Base-by-base conservation (phyloP, 1,284 basidiomycete species). In the Ustilago cynodontis region DNA sequence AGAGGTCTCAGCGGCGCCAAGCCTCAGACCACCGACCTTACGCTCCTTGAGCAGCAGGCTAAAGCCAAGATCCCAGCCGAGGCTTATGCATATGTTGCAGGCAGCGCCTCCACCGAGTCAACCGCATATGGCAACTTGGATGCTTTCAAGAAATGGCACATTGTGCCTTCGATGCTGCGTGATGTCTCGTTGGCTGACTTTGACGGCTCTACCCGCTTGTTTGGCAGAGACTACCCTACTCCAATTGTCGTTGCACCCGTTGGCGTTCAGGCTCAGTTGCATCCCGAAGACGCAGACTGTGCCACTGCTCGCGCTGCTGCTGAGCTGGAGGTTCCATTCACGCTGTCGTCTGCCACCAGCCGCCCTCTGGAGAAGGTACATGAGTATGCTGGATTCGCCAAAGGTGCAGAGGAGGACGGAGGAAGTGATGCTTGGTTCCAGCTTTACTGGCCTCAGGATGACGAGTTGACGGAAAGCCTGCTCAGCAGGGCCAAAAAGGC, bases 401-500 rank as follows among this genome's bases (percentile, higher is more conserved):
- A 59, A 31, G 55, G 31, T 29, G n/a, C 55, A 2, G 41, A 16
- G 1, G 60, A 71, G 33, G 66, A 74, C 16, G 66, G 71, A 33
- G 65, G 61, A 8, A 60, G 59, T 13, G 73, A 81, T 53, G 78
- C 71, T 8, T 82, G 77, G 74, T 84, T 79, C 72, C 82, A 83
- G 71, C 78, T 83, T 29, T 83, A 85, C 71, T 85, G 89, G 92
- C 91, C 92, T 1, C 86, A 86, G 26, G 87, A 89, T 43, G 87
- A 91, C 67, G 91, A 91, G 2, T 84, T 92, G 10, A 91, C 91
- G 0, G 84, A 90, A 22, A 92, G 91, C 18, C 76, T 93, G 28
- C 88, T 94, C 14, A 85, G 85, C 5, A 89, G 92, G 14, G 91
- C 90, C 49, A 92, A 92, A 81, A 88, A 87, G 7, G 89, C 86